These are phyloP conservation scores for Chrysanthemum seticuspe DNA, from an alignment of 129 eudicot species.

Conservation along the genomic window DNA sequence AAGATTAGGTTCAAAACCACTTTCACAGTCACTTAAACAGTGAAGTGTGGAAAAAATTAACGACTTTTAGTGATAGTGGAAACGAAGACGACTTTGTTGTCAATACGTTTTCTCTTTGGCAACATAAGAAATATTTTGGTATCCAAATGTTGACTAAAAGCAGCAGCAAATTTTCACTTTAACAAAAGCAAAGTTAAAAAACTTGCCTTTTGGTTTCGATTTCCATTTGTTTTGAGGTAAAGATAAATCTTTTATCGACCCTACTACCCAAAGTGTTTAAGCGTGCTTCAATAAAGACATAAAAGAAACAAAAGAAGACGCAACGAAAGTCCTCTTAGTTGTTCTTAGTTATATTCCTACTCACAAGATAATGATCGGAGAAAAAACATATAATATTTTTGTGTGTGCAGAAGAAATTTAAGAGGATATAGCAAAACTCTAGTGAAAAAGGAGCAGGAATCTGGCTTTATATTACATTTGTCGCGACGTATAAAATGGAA, in stretches of 20 bases:
- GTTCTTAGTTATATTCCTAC: too few relatives aligned
- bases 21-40: slow-evolving; percentile 11
- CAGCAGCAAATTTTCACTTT: slow-evolving; percentile 28
- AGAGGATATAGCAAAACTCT: too few relatives aligned
- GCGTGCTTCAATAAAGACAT: slow-evolving; percentile 34
- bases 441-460: slow-evolving; percentile 24
- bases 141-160: slow-evolving; percentile 27
- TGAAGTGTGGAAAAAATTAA: slow-evolving; percentile 11
- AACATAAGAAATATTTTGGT: slow-evolving; percentile 27
- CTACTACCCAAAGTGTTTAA: slow-evolving; percentile 26
- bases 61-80: slow-evolving; percentile 24
- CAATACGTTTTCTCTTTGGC: slow-evolving; percentile 21
- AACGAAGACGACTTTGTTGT: slow-evolving; percentile 27
- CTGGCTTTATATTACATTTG: slow-evolving; percentile 9
- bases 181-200: slow-evolving; percentile 26
- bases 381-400: too few relatives aligned
- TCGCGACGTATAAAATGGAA: neutral
- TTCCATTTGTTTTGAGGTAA: slow-evolving; percentile 29
- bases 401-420: too few relatives aligned
- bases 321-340: slow-evolving; percentile 11
- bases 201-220: slow-evolving; percentile 27
- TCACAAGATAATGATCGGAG: too few relatives aligned
- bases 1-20: slow-evolving; percentile 24
- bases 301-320: slow-evolving; percentile 25
- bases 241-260: slow-evolving; percentile 36